Conservation (phyloP, 164 flowering plant species). For the Umbilicus rupestris region DNA sequence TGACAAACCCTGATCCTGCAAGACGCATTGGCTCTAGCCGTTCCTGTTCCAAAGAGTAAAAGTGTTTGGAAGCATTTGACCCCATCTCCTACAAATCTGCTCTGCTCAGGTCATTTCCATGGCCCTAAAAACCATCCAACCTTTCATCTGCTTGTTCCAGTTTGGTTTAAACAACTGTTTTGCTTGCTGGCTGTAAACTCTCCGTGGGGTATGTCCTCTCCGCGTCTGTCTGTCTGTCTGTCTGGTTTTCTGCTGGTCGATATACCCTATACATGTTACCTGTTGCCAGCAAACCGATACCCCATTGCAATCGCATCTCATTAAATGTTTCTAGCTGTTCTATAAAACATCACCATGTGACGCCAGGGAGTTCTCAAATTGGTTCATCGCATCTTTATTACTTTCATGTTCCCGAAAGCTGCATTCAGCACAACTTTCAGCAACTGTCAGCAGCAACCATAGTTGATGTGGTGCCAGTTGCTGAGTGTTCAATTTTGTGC, state of each 20-base stretch:
- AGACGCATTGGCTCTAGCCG: background rate
- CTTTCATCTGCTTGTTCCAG: background rate
- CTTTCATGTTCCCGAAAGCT: too few species aligned
- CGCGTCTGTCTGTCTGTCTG: background rate
- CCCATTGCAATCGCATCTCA: background rate
- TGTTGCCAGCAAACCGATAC: background rate
- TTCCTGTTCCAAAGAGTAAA: background rate
- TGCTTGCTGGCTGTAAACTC: background rate
- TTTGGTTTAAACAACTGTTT: background rate
- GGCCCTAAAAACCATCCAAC: background rate
- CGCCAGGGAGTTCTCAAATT: background rate
- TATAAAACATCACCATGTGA: background rate
- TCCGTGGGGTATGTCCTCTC: background rate
- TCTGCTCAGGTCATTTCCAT: background rate
- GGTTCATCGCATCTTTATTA: background rate
- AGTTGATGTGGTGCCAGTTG: too few species aligned
- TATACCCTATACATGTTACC: background rate
- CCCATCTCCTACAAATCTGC: background rate
- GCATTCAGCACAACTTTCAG: too few species aligned
- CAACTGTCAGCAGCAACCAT: too few species aligned
- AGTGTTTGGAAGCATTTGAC: background rate
- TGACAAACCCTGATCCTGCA: background rate
- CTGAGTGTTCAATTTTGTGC: too few species aligned
- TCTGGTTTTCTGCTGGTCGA: background rate
- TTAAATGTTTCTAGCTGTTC: background rate